Evolutionary conservation across 768 basidiomycete species (phyloP), one percentile per base, ranked within the genome.

Genomic region (Tricholoma sp.): DNA sequence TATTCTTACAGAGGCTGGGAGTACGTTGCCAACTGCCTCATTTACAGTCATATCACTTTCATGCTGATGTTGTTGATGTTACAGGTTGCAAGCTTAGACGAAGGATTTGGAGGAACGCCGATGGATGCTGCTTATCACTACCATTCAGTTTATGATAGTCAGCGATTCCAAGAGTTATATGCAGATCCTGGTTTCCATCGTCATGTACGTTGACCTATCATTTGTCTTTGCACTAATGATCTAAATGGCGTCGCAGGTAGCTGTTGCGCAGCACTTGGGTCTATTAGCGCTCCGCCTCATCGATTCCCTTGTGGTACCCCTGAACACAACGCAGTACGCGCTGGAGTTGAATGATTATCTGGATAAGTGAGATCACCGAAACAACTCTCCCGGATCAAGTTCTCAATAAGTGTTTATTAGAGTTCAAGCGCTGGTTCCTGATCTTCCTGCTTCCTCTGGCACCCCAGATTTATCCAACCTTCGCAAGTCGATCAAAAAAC

Each of bases 1-100:
- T 92, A 9, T 97, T 98, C 75, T 72, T 98, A 64, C 92, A 98
- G 69, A 77, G 85, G 50, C 65, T 82, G 19, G 81, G 81, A n/a
- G 77, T 77, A 64, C 41, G 72, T 65, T 29, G 6, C 27, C 9
- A 31, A 5, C 24, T 3, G 24, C 24, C 5, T 14, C n/a, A 8
- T 54, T n/a, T n/a, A 8, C 12, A 3, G 14, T 41, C 27, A 21
- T 32, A 8, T 5, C 37, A 22, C 14, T 18, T 57, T 12, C 32
- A 11, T 18, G 47, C 37, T 58, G 37, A 54, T 35, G 9, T 6
- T 18, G 47, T 35, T 58, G 37, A 54, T 35, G 9, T 6, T 12
- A 8, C 12, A 70, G 77, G 71, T 82, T 32, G 76, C 81, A 22
- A 79, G 76, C 57, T 64, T 72, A 4, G 72, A 79, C 54, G 70